phyloP scores from a whole-genome alignment of 495 filamentous ascomycete genomes.

The Podospora conica region DNA sequence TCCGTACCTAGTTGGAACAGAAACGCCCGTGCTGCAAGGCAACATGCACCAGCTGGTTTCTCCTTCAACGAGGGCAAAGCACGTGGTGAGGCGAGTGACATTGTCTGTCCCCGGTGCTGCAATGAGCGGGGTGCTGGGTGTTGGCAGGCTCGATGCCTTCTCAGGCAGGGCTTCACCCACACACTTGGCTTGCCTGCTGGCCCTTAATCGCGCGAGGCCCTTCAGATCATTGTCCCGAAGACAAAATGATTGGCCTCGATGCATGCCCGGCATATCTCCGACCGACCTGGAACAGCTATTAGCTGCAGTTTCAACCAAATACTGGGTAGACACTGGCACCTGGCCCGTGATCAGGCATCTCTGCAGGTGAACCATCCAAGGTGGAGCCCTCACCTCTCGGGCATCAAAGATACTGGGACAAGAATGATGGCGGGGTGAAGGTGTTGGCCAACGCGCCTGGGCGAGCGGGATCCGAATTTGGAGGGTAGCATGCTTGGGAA shows the following conservation, averaged over 20 bases:
- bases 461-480: background rate
- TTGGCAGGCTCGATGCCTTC: background rate
- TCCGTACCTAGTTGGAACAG: too few relatives aligned
- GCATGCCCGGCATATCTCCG: background rate
- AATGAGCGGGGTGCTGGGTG: too few relatives aligned
- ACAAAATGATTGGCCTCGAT: background rate
- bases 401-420: background rate
- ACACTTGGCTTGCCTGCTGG: too few relatives aligned
- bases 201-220: too few relatives aligned
- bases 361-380: background rate
- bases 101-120: background rate
- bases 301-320: background rate
- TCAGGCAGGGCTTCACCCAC: background rate
- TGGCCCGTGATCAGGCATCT: background rate
- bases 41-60: background rate
- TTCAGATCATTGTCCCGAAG: background rate
- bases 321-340: background rate
- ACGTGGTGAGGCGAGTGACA: background rate
- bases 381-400: background rate
- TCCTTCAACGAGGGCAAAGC: background rate
- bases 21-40: too few relatives aligned
- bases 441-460: background rate
- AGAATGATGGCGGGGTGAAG: background rate
- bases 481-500: background rate
- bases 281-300: background rate